Evolutionary conservation across 192 early-diverging fungal species (phyloP).

Genomic region (Coemansia sp.): DNA sequence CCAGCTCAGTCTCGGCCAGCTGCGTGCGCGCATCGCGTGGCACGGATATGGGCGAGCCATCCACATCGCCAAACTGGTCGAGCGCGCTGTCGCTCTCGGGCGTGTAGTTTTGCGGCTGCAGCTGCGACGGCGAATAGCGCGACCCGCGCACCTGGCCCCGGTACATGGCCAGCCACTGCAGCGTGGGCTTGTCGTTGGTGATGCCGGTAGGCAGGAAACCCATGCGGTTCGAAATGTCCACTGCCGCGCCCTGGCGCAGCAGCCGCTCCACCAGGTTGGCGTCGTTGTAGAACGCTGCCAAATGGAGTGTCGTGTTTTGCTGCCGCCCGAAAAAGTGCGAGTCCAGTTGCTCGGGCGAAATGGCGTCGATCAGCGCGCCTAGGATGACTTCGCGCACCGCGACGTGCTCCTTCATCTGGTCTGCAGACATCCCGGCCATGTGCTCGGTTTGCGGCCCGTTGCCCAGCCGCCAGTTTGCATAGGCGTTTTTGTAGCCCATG

Average conservation of each 20-base stretch:
- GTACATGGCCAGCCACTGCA: conserved; percentile 50
- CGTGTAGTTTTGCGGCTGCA: conserved; percentile 9
- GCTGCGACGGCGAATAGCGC: conserved; percentile 25
- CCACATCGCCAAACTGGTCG: conserved; percentile 10
- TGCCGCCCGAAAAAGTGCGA: conserved; percentile 51
- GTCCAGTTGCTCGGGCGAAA: conserved; percentile 50
- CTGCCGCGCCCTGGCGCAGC: conserved; percentile 47
- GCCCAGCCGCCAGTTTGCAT: conserved; percentile 51
- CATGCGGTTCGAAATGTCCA: conserved; percentile 50
- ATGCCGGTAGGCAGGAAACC: conserved; percentile 43
- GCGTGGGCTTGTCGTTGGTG: conserved; percentile 48
- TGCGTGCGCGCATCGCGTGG: neutral
- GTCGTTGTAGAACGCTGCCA: conserved; percentile 54
- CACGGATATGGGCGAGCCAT: neutral
- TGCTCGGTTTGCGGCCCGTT: conserved; percentile 42
- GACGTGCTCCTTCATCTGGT: conserved; percentile 48
- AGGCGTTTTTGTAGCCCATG: conserved; percentile 53
- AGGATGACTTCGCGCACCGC: conserved; percentile 50
- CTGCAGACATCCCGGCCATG: conserved; percentile 41
- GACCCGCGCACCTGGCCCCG: conserved; percentile 43
- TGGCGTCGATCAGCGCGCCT: conserved; percentile 49
- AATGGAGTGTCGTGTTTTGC: conserved; percentile 50
- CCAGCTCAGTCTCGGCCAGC: conserved; percentile 17
- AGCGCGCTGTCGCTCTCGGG: conserved; percentile 10
- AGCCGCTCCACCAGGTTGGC: conserved; percentile 48